A percentile compares a stretch with the other conserved stretches of the same genome.
phyloP scores from a whole-genome alignment of 179 eudicot species.

The Silene coronaria region DNA sequence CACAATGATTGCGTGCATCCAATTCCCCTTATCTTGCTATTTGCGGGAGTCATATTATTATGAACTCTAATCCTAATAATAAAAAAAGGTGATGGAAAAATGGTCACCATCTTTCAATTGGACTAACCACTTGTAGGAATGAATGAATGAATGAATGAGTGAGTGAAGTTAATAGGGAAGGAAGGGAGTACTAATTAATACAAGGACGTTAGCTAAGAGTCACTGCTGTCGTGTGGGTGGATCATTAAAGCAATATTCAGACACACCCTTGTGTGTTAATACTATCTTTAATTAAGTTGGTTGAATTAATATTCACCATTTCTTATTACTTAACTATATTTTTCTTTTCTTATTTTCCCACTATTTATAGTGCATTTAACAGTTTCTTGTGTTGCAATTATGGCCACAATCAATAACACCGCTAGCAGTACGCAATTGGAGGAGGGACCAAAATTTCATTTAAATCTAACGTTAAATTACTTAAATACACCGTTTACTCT shows the following conservation, averaged over 20 bases:
- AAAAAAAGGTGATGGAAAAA: too few species aligned
- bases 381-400: constrained; percentile 17
- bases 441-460: constrained; percentile 9
- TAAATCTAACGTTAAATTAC: not conserved
- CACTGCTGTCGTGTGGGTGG: constrained; percentile 17
- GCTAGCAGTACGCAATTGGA: constrained; percentile 6
- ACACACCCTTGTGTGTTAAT: constrained; percentile 15
- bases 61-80: too few species aligned
- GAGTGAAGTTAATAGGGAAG: constrained; percentile 25
- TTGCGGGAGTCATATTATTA: too few species aligned
- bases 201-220: constrained; percentile 25
- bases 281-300: constrained; percentile 28
- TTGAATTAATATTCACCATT: constrained; percentile 21
- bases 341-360: not conserved
- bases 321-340: not conserved
- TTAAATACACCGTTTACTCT: too few species aligned
- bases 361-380: constrained; percentile 5
- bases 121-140: not conserved
- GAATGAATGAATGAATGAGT: too few species aligned
- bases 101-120: too few species aligned
- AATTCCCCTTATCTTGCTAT: too few species aligned
- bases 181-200: constrained; percentile 7
- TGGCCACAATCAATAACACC: constrained; percentile 23
- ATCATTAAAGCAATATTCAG: constrained; percentile 23
- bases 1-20: too few species aligned